A percentile compares a stretch with the other conserved stretches of the same genome.
These are phyloP conservation scores for Westerdykella ornata DNA, from an alignment of 2,329 filamentous ascomycete genomes.

Conservation along the genomic window DNA sequence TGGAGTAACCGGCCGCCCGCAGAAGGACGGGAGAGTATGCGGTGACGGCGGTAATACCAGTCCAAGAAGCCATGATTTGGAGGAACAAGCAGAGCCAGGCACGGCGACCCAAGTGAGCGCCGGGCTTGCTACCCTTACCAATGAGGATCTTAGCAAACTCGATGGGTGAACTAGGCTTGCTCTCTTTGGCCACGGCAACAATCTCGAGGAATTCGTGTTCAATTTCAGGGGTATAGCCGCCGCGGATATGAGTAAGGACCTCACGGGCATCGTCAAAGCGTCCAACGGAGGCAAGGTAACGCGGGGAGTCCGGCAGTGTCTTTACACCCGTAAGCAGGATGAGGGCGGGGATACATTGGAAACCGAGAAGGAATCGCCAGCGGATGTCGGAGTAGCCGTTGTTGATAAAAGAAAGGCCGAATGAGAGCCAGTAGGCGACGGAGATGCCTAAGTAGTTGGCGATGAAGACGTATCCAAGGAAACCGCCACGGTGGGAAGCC, in stretches of 20 bases:
- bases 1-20: conserved; percentile 41
- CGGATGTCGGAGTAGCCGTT: conserved; percentile 34
- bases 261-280: conserved; percentile 40
- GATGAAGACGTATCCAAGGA: conserved; percentile 5
- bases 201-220: conserved; percentile 59
- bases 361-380: conserved; percentile 48
- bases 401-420: conserved; percentile 48
- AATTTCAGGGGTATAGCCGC: too few species aligned
- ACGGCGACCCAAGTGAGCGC: conserved; percentile 58
- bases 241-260: conserved; percentile 16
- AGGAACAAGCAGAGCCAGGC: conserved; percentile 66
- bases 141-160: conserved; percentile 63
- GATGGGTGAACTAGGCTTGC: conserved; percentile 39
- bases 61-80: conserved; percentile 65
- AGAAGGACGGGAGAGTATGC: conserved; percentile 43
- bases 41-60: conserved; percentile 63
- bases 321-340: conserved; percentile 47
- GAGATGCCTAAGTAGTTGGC: too few species aligned
- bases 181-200: conserved; percentile 56
- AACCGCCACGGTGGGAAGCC: conserved; percentile 6
- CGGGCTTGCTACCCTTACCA: conserved; percentile 57
- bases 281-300: conserved; percentile 50
- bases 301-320: conserved; percentile 37
- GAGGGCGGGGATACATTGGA: conserved; percentile 54
- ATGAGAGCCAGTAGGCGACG: conserved; percentile 11